Conservation (phyloP, 2,329 filamentous ascomycete species). For the Dactylellina haptotyla region DNA sequence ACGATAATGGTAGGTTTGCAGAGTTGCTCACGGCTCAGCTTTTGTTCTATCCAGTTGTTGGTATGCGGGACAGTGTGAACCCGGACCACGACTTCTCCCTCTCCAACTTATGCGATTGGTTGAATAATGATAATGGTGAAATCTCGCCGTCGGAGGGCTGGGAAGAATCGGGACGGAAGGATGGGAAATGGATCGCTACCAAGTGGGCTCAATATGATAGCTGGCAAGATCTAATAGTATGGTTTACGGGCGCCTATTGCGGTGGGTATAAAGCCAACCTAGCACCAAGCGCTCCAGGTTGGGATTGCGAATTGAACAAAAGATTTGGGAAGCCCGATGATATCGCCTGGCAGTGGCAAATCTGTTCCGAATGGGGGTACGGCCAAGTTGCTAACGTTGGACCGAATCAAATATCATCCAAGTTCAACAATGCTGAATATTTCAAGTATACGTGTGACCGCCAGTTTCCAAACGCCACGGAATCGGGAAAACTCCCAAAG, state of each 20-base stretch:
- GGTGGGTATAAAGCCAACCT: slow-evolving; percentile 61
- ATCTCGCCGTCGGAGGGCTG: slow-evolving; percentile 7
- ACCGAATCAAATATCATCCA: slow-evolving; percentile 64
- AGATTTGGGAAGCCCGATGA: not conserved
- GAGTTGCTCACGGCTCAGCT: slow-evolving; percentile 58
- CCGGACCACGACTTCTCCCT: slow-evolving; percentile 56
- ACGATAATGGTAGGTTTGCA: slow-evolving; percentile 65
- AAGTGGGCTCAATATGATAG: slow-evolving; percentile 42
- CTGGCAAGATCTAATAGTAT: not conserved
- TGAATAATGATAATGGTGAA: slow-evolving; percentile 60
- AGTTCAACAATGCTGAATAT: slow-evolving; percentile 64
- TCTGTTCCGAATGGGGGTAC: slow-evolving; percentile 67
- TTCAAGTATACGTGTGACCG: slow-evolving; percentile 64
- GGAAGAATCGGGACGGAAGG: slow-evolving; percentile 35
- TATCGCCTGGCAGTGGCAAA: slow-evolving; percentile 59
- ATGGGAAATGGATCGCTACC: slow-evolving; percentile 20
- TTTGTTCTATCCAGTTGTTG: slow-evolving; percentile 63
- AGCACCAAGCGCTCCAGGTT: not conserved
- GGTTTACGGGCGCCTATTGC: slow-evolving; percentile 12
- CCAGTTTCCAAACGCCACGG: slow-evolving; percentile 64
- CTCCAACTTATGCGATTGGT: slow-evolving; percentile 64
- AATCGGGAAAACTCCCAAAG: slow-evolving; percentile 62
- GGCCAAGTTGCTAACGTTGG: slow-evolving; percentile 66
- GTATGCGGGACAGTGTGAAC: slow-evolving; percentile 60
- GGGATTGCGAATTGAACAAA: not conserved